Percentiles rank a stretch among this genome's conserved stretches.
These are phyloP conservation scores for Leucosporidium creatinivorum DNA, from an alignment of 768 basidiomycete genomes.

Conservation along the genomic window DNA sequence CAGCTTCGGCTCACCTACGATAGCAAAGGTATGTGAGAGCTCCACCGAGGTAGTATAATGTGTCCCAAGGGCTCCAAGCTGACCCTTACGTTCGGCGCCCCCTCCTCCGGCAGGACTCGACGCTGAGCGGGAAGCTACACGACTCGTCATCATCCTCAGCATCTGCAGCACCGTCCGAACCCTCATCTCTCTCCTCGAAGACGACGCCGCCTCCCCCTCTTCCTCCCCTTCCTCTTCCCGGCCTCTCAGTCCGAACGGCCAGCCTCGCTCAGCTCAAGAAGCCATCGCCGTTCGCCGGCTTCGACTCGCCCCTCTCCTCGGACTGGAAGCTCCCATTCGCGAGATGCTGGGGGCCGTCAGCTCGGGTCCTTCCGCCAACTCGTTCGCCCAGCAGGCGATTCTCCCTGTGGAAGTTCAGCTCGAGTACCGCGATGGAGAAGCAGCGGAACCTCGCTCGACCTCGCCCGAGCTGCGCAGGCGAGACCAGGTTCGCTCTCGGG, in stretches of 20 bases:
- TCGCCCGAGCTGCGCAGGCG: neutral
- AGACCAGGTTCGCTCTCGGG: neutral
- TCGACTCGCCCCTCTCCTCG: constrained; percentile 3
- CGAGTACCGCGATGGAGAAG: neutral
- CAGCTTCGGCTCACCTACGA: constrained; percentile 2
- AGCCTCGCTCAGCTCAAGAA: constrained; percentile 1
- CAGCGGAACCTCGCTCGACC: neutral
- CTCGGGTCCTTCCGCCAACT: neutral
- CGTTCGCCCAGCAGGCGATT: neutral
- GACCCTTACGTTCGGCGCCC: no score
- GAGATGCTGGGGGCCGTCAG: neutral
- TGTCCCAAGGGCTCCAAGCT: no score
- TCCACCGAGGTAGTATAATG: no score
- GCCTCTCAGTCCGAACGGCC: neutral
- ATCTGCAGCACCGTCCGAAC: neutral
- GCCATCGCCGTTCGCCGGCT: neutral
- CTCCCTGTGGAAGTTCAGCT: no score
- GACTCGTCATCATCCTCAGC: constrained; percentile 5
- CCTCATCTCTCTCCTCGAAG: neutral
- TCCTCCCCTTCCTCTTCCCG: neutral
- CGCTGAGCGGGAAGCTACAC: constrained; percentile 2
- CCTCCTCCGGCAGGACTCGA: neutral
- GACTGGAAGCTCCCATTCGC: neutral
- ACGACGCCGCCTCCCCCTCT: neutral
- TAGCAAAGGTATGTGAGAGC: neutral